Conservation (phyloP, 2,329 filamentous ascomycete genomes). For the Trichoderma polysporum region DNA sequence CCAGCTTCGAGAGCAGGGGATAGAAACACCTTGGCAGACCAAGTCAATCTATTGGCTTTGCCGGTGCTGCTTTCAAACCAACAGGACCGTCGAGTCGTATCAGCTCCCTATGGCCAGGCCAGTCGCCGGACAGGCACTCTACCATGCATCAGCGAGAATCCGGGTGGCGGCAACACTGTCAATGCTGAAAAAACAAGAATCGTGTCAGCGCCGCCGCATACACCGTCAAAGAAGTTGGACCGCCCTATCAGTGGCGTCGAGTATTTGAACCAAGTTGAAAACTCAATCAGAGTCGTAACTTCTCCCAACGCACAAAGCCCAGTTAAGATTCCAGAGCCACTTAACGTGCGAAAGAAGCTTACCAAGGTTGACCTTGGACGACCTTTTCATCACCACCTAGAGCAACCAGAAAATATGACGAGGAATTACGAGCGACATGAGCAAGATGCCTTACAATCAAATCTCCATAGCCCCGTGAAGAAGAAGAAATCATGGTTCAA, state of each 20-base stretch:
- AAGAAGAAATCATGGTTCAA: slow-evolving; percentile 56
- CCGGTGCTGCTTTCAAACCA: slow-evolving; percentile 36
- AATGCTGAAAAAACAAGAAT: slow-evolving; percentile 42
- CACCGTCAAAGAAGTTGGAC: slow-evolving; percentile 30
- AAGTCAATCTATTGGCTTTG: slow-evolving; percentile 32
- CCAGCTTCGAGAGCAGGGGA: slow-evolving; percentile 29
- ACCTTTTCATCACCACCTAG: slow-evolving; percentile 24
- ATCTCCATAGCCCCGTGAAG: slow-evolving; percentile 27
- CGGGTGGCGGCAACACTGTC: slow-evolving; percentile 23
- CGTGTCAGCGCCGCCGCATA: slow-evolving; percentile 47
- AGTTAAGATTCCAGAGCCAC: slow-evolving; percentile 38
- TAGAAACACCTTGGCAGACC: slow-evolving; percentile 19
- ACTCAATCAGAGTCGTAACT: slow-evolving; percentile 57
- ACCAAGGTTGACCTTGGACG: slow-evolving; percentile 27
- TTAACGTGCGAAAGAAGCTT: slow-evolving; percentile 44
- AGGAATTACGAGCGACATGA: slow-evolving; percentile 24
- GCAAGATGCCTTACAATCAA: slow-evolving; percentile 18
- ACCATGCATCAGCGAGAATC: slow-evolving; percentile 51
- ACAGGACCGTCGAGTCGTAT: slow-evolving; percentile 48
- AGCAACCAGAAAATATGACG: slow-evolving; percentile 22
- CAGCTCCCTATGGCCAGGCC: slow-evolving; percentile 49
- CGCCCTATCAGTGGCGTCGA: slow-evolving; percentile 42
- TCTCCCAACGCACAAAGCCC: slow-evolving; percentile 43
- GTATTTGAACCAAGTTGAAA: slow-evolving; percentile 47
- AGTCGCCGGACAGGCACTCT: slow-evolving; percentile 41